These are phyloP conservation scores for Cladosporium austrohemisphaericum DNA, from an alignment of 2,329 filamentous ascomycete genomes.

Conservation along the genomic window DNA sequence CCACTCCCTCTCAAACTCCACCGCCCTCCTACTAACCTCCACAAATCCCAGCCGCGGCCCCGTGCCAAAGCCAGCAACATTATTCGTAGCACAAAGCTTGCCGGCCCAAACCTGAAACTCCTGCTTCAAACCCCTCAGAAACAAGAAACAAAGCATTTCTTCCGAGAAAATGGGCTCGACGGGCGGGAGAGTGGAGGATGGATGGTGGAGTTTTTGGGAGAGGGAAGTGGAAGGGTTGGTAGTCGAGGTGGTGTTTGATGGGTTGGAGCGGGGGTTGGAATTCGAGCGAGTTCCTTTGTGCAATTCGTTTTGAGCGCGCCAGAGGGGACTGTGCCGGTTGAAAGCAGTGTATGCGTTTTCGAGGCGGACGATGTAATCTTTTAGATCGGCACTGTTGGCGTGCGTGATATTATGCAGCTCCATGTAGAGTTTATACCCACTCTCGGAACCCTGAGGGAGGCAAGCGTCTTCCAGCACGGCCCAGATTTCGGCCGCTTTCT, in stretches of 20 bases:
- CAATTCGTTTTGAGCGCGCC: background rate
- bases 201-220: conserved; percentile 5
- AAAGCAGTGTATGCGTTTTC: conserved; percentile 26
- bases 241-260: background rate
- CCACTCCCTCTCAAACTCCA: conserved; percentile 20
- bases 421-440: conserved; percentile 26
- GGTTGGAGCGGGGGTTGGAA: background rate
- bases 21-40: conserved; percentile 25
- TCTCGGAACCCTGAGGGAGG: conserved; percentile 26
- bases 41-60: conserved; percentile 28
- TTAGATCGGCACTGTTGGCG: conserved; percentile 20
- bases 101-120: conserved; percentile 25
- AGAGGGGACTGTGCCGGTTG: conserved; percentile 22
- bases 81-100: conserved; percentile 28
- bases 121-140: conserved; percentile 27
- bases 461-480: conserved; percentile 28
- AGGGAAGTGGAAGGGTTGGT: background rate
- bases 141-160: conserved; percentile 30
- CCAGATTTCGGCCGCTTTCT: conserved; percentile 27
- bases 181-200: conserved; percentile 6
- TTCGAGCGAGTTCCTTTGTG: no score
- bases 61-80: conserved; percentile 32
- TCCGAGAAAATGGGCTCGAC: conserved; percentile 23
- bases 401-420: conserved; percentile 27
- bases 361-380: conserved; percentile 27